Percentiles rank a stretch among this genome's conserved stretches.
Evolutionary conservation across 1,139 yeast genomes (phyloP).

Genomic region (Ogataea hybrid): DNA sequence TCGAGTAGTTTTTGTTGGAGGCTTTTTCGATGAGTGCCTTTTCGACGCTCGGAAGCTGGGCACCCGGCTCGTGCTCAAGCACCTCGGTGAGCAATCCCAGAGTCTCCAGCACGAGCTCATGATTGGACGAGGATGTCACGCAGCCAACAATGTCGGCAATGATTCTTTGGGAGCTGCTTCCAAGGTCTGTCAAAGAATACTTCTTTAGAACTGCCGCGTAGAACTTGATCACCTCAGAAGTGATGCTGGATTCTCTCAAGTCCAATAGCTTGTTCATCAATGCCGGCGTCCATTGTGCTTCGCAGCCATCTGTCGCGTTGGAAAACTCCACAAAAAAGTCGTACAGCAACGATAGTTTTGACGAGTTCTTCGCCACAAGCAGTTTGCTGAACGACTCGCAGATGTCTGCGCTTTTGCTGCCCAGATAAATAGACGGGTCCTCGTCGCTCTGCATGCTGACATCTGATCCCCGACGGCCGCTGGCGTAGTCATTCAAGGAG

Average conservation of each 20-base stretch:
- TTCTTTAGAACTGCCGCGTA: conserved; percentile 31
- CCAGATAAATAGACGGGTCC: conserved; percentile 27
- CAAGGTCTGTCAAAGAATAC: conserved; percentile 31
- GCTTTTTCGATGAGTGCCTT: conserved; percentile 35
- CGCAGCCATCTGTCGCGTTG: conserved; percentile 24
- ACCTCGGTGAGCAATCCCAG: conserved; percentile 42
- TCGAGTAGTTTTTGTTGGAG: conserved; percentile 42
- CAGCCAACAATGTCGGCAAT: conserved; percentile 43
- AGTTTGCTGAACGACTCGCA: conserved; percentile 19
- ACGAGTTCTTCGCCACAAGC: conserved; percentile 16
- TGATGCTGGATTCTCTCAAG: conserved; percentile 20
- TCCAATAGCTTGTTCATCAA: conserved; percentile 17
- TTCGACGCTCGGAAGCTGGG: conserved; percentile 12
- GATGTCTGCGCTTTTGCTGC: conserved; percentile 9
- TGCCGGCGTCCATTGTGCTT: conserved; percentile 19
- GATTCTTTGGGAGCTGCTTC: conserved; percentile 30
- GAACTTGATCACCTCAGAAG: conserved; percentile 33
- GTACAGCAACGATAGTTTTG: conserved; percentile 19
- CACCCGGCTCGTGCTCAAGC: conserved; percentile 20
- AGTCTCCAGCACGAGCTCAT: conserved; percentile 52
- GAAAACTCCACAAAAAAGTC: conserved; percentile 24
- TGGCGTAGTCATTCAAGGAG: conserved; percentile 20
- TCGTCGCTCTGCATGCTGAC: conserved; percentile 29
- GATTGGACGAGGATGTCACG: conserved; percentile 41
- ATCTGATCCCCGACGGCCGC: conserved; percentile 26